Conservation (phyloP, 2,329 filamentous ascomycete genomes). For the Colletotrichum sp. region DNA sequence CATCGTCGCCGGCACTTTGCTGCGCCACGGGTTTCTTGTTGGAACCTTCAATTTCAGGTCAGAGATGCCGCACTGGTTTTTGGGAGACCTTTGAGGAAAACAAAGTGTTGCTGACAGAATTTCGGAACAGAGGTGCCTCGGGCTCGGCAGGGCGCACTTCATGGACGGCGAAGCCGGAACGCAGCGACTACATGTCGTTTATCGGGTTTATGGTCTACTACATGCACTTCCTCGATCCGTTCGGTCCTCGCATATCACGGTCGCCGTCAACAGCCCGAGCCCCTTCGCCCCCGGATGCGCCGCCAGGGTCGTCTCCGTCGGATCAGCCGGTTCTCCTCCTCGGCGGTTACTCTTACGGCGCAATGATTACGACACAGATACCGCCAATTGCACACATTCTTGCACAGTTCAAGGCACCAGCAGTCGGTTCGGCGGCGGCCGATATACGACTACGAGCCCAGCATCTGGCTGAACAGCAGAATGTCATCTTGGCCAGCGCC, state of each 20-base stretch:
- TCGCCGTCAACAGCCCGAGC: not conserved
- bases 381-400: constrained; percentile 68
- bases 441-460: constrained; percentile 75
- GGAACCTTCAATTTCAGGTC: constrained; percentile 94
- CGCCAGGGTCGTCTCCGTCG: not conserved
- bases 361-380: constrained; percentile 77
- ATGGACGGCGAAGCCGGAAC: constrained; percentile 84
- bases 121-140: constrained; percentile 70
- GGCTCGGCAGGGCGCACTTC: constrained; percentile 79
- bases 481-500: constrained; percentile 45
- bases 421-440: constrained; percentile 61
- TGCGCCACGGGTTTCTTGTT: constrained; percentile 77
- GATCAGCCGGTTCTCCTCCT: constrained; percentile 57
- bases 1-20: constrained; percentile 66
- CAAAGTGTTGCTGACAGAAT: not conserved
- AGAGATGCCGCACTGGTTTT: constrained; percentile 13
- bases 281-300: constrained; percentile 7
- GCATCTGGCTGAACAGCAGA: constrained; percentile 70
- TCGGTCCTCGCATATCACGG: constrained; percentile 21
- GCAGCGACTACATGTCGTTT: constrained; percentile 82
- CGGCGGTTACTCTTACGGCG: constrained; percentile 90
- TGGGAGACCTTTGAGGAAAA: not conserved
- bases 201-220: constrained; percentile 83
- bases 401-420: constrained; percentile 58
- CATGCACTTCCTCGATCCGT: constrained; percentile 61